phyloP scores from a whole-genome alignment of 345 rosid genomes.

The Citropsis articulata region DNA sequence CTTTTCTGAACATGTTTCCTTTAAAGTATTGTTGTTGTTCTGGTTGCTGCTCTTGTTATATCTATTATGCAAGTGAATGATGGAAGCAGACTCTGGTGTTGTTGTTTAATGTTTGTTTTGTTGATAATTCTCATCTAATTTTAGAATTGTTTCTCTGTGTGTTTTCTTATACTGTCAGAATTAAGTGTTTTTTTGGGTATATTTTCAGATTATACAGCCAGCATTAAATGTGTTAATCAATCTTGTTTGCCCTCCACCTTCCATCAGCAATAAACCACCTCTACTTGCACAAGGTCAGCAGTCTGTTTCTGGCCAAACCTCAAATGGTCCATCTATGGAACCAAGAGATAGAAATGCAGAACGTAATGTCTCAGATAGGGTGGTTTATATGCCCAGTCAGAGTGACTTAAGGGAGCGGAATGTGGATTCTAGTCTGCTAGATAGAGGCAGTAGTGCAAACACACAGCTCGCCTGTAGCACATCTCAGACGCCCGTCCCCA shows the following conservation, averaged over 20 bases:
- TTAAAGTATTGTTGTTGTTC: not conserved
- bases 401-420: constrained; percentile 53
- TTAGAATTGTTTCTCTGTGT: constrained; percentile 14
- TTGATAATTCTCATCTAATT: constrained; percentile 13
- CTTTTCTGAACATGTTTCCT: not conserved
- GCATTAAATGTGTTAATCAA: constrained; percentile 88
- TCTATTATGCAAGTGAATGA: not conserved
- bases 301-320: constrained; percentile 40
- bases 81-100: constrained; percentile 8
- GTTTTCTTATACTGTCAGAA: constrained; percentile 73
- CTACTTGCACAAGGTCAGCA: constrained; percentile 54
- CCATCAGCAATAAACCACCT: constrained; percentile 83
- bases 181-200: constrained; percentile 54
- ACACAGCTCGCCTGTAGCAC: constrained; percentile 38
- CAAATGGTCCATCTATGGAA: constrained; percentile 38
- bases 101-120: not conserved
- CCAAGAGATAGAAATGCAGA: constrained; percentile 44
- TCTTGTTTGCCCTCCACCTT: constrained; percentile 99
- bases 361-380: constrained; percentile 41
- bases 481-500: constrained; percentile 59
- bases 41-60: constrained; percentile 1
- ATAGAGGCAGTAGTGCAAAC: constrained; percentile 38
- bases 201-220: constrained; percentile 87
- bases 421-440: constrained; percentile 44
- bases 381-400: constrained; percentile 34